Percentiles rank a stretch among this genome's conserved stretches.
Conservation (phyloP, 1,284 basidiomycete species). For the Melampsora medusae region DNA sequence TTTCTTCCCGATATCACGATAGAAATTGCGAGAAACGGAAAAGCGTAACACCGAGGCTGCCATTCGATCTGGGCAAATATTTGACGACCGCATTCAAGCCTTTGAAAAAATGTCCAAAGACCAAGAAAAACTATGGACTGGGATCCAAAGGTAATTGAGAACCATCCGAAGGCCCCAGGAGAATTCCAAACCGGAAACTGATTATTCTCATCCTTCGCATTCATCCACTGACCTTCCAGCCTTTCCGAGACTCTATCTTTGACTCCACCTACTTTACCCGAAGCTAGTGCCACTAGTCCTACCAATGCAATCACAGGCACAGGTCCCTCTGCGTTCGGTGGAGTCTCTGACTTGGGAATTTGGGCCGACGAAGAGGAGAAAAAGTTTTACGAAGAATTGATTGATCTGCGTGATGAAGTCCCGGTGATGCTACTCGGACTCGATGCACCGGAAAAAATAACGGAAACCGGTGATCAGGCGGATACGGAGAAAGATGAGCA, state of each 20-base stretch:
- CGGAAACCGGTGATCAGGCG: background rate
- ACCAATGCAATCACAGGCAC: conserved; percentile 39
- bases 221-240: background rate
- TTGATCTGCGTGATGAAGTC: conserved; percentile 86
- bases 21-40: conserved; percentile 95
- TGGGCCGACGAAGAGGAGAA: conserved; percentile 99
- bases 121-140: conserved; percentile 72
- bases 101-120: conserved; percentile 97
- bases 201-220: background rate
- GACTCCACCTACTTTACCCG: conserved; percentile 38
- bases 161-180: too few species aligned
- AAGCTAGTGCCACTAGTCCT: conserved; percentile 5
- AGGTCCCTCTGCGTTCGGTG: conserved; percentile 35
- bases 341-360: conserved; percentile 58
- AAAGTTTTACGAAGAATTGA: conserved; percentile 87
- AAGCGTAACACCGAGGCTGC: conserved; percentile 95
- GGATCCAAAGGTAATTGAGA: conserved; percentile 29
- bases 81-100: conserved; percentile 95
- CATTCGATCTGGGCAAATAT: conserved; percentile 96
- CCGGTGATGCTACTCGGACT: conserved; percentile 79
- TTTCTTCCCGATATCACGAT: conserved; percentile 19
- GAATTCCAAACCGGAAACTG: background rate
- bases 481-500: conserved; percentile 1
- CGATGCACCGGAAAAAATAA: conserved; percentile 25
- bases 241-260: conserved; percentile 37